Base-by-base conservation (phyloP, 2,329 filamentous ascomycete species). In the Penicillium sp. region DNA sequence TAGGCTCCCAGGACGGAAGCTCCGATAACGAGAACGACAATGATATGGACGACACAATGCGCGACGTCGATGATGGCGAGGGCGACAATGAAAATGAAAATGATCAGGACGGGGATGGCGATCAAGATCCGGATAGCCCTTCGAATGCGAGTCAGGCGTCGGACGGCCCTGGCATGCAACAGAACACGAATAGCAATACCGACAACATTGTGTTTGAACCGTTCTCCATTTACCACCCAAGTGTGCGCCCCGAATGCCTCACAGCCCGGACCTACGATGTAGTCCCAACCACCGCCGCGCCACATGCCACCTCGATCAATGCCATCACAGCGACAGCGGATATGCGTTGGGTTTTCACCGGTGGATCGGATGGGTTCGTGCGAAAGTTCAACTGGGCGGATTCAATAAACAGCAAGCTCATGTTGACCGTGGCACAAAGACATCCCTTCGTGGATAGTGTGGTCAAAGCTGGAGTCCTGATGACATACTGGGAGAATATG, bases 401-500 rank as follows among this genome's bases (percentile, higher is more conserved):
- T 37, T 97, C 94, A 6, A 93, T 95, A 65, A 99, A 99, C 72
- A 92, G 92, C 63, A 97, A 96, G 77, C 85, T 94, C 35, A 87
- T 93, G 60, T 80, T 99, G 67, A 99, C 94, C 0, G 94, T 99
- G 6, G 94, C 94, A 33, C 94, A 99, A 78, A 84, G 90, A 49
- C 94, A 99, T 72, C 94, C 94, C 0, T 99, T 97, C 69, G 94
- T 99, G 41, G 94, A 99, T 73, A 96, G 91, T 67, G 94, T 99
- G 43, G 91, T 91, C 56, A 99, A 99, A 75, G 93, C 93, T 2
- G 94, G 93, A 1, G 90, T 96, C 6, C 78, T 97, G 50, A 88
- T 97, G 84, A 96, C 90, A 51, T 99, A 99, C 74, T 99, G 94
- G 94, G 94, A 97, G 74, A 99, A 97, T 69, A 93, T 97, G 73